Percentiles rank a stretch among this genome's conserved stretches.
phyloP scores from a whole-genome alignment of 306 rosid genomes.

The Astragalus membranaceus region DNA sequence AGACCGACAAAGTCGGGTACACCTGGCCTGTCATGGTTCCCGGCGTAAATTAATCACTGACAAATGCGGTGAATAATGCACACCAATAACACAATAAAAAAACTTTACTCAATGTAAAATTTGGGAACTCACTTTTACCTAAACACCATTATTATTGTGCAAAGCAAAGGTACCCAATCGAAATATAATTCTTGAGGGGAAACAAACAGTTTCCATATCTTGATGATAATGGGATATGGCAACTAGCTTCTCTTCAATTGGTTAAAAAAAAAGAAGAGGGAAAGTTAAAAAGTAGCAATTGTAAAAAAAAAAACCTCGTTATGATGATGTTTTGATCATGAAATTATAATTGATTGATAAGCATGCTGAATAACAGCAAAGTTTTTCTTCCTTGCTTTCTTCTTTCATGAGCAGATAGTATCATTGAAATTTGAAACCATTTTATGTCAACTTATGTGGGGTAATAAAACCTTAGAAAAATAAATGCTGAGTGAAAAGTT shows the following conservation, averaged over 20 bases:
- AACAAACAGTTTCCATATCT: no score
- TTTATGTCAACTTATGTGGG: background rate
- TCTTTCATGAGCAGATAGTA: background rate
- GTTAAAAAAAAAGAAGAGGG: background rate
- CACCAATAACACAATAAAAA: no score
- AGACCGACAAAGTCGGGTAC: no score
- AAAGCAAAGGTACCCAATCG: background rate
- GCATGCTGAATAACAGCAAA: background rate
- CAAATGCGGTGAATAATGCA: no score
- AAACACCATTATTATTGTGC: background rate
- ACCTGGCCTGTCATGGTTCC: no score
- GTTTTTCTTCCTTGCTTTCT: background rate
- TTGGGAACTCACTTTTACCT: background rate
- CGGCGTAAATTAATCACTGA: no score
- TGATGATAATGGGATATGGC: background rate
- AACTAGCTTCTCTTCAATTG: background rate
- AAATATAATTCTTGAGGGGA: no score
- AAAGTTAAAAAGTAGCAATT: background rate
- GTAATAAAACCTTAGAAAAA: background rate
- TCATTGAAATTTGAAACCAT: background rate
- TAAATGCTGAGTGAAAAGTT: background rate
- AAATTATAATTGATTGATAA: background rate
- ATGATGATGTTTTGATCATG: slow-evolving; percentile 8
- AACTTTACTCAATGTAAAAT: background rate
- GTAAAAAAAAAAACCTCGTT: background rate